Evolutionary conservation across 2,329 filamentous ascomycete species (phyloP), one percentile per base, ranked within the genome.

Genomic region (Penicillium frequentans): DNA sequence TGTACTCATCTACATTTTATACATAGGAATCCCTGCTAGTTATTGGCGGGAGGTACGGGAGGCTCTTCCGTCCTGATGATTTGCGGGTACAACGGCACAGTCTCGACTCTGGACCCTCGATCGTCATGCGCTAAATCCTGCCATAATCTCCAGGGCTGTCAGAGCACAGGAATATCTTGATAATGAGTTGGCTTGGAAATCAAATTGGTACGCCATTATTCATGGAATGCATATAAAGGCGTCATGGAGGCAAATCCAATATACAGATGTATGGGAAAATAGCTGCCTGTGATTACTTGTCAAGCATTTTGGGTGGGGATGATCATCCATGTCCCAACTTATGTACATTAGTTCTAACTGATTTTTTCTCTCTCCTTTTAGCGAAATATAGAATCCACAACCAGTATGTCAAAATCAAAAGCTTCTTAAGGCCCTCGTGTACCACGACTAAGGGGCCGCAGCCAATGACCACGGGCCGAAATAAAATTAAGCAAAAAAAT

Each of bases 71-170:
- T 29, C 9, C 27, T 46, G 11, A 24, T 44, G 8, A 27, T 26
- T 9, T n/a, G 44, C 33, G 48, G 37, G 37, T 52, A 43, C 23
- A 52, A 52, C 49, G 49, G 49, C 49, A 35, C 46, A 42, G 39
- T 42, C 11, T 42, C 39, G 39, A 13, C 19, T 29, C 47, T 54
- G 56, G 49, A 57, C 47, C 49, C 55, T 57, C 27, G 52, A 62
- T 62, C 60, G 53, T 43, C 60, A 61, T 49, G 46, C 59, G 49
- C 61, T 58, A 60, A 52, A 54, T 49, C 49, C 35, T 23, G 42
- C 23, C 37, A 10, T 16, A n/a, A 29, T 21, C 27, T 29, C 27
- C 27, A 29, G 27, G 27, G 9, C n/a, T 26, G 26, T 21, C 39
- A 27, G 42, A 14, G 33, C 14, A 13, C 19, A 53, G 39, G 9